Percentiles rank a stretch among this genome's conserved stretches.
These are phyloP conservation scores for Aschersonia sp. DNA, from an alignment of 2,329 filamentous ascomycete genomes.

Conservation along the genomic window DNA sequence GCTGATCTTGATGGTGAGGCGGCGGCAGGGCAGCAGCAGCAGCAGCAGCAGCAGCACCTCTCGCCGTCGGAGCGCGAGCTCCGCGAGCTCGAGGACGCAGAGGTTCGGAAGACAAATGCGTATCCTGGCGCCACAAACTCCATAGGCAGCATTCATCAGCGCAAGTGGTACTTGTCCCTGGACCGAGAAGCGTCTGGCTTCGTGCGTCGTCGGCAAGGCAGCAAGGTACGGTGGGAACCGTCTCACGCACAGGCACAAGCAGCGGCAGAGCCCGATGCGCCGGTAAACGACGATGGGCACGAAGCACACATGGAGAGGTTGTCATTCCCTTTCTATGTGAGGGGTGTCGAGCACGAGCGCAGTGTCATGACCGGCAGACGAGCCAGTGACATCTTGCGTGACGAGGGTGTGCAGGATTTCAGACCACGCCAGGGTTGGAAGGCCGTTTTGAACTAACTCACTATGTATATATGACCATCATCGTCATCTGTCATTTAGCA, in stretches of 20 bases:
- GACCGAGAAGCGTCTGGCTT: conserved; percentile 48
- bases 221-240: conserved; percentile 5
- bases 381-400: conserved; percentile 42
- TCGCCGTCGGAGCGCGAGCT: conserved; percentile 25
- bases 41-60: conserved; percentile 1
- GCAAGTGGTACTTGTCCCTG: conserved; percentile 50
- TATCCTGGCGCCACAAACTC: conserved; percentile 51
- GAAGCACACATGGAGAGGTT: conserved; percentile 10
- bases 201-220: conserved; percentile 15
- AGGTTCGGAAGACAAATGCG: conserved; percentile 45
- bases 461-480: neutral
- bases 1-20: too few relatives aligned
- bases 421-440: conserved; percentile 46
- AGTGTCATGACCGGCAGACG: conserved; percentile 51
- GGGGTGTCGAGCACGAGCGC: conserved; percentile 44
- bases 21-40: conserved; percentile 3
- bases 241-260: too few relatives aligned
- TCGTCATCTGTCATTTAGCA: too few relatives aligned
- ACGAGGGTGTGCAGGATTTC: conserved; percentile 45
- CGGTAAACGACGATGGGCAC: neutral
- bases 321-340: conserved; percentile 45
- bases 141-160: conserved; percentile 53
- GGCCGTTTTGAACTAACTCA: conserved; percentile 22
- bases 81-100: conserved; percentile 32
- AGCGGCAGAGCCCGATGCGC: too few relatives aligned